A percentile compares a stretch with the other conserved stretches of the same genome.
Evolutionary conservation across 2,329 filamentous ascomycete species (phyloP).

Genomic region (Pyrenophora graminea): DNA sequence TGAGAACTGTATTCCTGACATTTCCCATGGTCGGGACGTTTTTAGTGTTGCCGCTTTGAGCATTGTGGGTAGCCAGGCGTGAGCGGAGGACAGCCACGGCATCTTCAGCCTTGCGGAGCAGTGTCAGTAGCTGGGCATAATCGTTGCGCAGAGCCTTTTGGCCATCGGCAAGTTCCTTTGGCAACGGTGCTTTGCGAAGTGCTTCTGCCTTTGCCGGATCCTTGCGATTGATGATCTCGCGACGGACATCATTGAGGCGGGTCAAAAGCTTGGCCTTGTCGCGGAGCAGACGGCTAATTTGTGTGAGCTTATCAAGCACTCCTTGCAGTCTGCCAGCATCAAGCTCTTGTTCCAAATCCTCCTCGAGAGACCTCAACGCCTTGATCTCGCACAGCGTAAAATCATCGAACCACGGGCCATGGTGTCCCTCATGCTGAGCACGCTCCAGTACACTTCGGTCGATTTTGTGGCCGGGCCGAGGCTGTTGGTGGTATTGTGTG

Average conservation of each 20-base stretch:
- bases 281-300: conserved; percentile 68
- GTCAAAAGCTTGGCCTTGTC: conserved; percentile 70
- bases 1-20: conserved; percentile 85
- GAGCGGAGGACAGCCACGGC: conserved; percentile 77
- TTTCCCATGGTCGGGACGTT: conserved; percentile 83
- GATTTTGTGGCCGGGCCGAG: conserved; percentile 57
- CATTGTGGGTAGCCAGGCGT: conserved; percentile 65
- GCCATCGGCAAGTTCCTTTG: conserved; percentile 78
- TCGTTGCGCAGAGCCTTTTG: conserved; percentile 80
- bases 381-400: conserved; percentile 79
- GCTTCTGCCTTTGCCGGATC: conserved; percentile 70
- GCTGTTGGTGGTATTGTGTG: conserved; percentile 64
- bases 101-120: conserved; percentile 79
- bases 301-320: conserved; percentile 69
- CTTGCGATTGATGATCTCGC: conserved; percentile 70
- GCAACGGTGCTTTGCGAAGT: conserved; percentile 73
- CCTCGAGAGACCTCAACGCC: conserved; percentile 65
- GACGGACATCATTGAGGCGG: conserved; percentile 77
- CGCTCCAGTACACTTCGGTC: conserved; percentile 67
- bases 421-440: conserved; percentile 40
- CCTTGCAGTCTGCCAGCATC: conserved; percentile 70
- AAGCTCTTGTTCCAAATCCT: conserved; percentile 66
- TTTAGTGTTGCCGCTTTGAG: conserved; percentile 51
- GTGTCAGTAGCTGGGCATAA: conserved; percentile 73
- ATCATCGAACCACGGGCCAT: conserved; percentile 59